Evolutionary conservation across 495 filamentous ascomycete genomes (phyloP), one percentile per base, ranked within the genome.

Genomic region (Neurospora sp.): DNA sequence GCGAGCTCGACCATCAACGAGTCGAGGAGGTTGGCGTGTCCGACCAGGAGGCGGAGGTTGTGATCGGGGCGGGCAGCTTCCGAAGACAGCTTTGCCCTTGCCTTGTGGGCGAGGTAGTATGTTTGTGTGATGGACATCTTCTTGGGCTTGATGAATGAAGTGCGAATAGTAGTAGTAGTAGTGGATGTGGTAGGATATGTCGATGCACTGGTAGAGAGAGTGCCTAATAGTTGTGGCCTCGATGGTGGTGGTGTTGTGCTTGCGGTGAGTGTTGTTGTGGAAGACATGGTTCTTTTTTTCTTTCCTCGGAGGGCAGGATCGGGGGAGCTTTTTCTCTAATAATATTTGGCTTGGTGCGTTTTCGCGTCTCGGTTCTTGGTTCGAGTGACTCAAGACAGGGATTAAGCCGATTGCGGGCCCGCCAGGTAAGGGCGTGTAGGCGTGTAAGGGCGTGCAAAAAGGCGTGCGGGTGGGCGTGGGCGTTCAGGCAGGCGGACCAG

Each of bases 11-110:
- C 86, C 96, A 98, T 98, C 77, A 99, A 86, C 14, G 90, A 90
- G 85, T 99, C 96, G 77, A 99, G 93, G 16, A 99, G 91, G 87
- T 99, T 99, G 87, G 96, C 96, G 84, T 99, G 96, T 73, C 96
- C 89, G 75, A 99, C 96, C 72, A 99, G 90, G 14, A 95, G 90
- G 79, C 95, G 90, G 74, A 99, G 92, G 86, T 98, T 90, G 87
- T 98, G 96, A 80, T 98, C 96, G 77, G 91, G 86, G 74, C 90
- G 90, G 83, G 90, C 89, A 87, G 96, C 96, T 85, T 98, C 95
- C 71, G 87, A 88, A 74, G 93, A 92, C 79, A 99, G 94, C 93
- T 99, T 98, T 81, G 90, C 91, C 77, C 96, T 90, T 81, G 96
- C 96, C 83, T 93, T 93, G 87, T 96, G 93, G 79, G 96, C 96